Evolutionary conservation across 2,329 filamentous ascomycete species (phyloP), one percentile per base, ranked within the genome.

Genomic region (Penicillium sp.): DNA sequence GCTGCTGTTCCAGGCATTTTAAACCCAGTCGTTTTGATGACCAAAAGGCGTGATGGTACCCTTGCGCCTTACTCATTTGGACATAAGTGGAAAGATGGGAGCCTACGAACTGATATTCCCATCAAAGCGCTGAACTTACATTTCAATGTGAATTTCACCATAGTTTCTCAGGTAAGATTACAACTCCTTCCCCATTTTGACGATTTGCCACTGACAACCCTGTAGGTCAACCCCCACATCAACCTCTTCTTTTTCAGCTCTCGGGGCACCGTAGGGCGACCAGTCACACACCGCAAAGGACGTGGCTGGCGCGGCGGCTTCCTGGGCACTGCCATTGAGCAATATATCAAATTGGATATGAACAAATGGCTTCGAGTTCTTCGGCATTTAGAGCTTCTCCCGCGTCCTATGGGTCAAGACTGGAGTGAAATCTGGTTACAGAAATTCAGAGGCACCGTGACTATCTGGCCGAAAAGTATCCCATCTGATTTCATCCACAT

Each of bases 171-270:
- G 67, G 73, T 75, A 57, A 63, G 64, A 50, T 34, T 24, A 47
- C 21, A 40, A 18, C 18, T 18, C 18, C 21, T 42, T 29, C 16
- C 5, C 5, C 10, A 13, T 49, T 43, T 29, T 39, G 21, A 38
- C 87, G 6, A 21, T 39, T 39, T 54, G 43, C 21, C 39, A 39
- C 47, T 64, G 83, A 81, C 47, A 48, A n/a, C 27, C 5, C 2
- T 40, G 63, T 84, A 92, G 76, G 93, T 97, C 46, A 99, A 99
- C 72, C 94, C 94, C 1, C 94, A 99, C 72, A 93, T 99, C 74
- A 97, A 96, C 67, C 86, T 97, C 27, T 99, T 99, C 81, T 97
- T 99, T 83, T 99, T 97, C 80, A 94, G 90, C 29, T 96, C 92
- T 0, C 85, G 94, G 31, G 94, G 94, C 11, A 89, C 90, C 0